Conservation (phyloP, 2,329 filamentous ascomycete genomes). For the Cordyceps militaris region DNA sequence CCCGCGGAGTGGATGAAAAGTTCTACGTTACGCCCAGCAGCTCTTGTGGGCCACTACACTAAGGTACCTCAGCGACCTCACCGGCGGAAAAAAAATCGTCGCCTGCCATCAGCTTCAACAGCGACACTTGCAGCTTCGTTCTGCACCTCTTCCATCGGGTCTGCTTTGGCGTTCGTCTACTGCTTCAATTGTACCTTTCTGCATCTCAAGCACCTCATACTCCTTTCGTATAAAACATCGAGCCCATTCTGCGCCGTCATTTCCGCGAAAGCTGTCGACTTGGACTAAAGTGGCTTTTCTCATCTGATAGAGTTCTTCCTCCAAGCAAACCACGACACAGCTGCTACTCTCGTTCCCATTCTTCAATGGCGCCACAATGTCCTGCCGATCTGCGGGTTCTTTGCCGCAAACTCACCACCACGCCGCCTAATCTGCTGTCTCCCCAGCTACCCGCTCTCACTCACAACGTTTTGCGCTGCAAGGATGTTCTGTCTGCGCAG, state of each 20-base stretch:
- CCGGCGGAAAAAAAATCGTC: constrained; percentile 20
- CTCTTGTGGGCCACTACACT: no score
- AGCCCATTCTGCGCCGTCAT: no score
- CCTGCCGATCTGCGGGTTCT: constrained; percentile 57
- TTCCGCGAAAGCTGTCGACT: not conserved
- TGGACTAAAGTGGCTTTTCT: not conserved
- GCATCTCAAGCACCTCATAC: not conserved
- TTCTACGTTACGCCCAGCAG: no score
- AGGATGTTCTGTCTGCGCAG: constrained; percentile 54
- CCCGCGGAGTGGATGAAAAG: no score
- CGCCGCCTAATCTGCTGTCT: constrained; percentile 66
- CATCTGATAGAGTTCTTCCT: not conserved
- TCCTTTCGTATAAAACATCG: not conserved
- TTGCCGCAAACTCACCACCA: constrained; percentile 63
- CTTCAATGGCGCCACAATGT: constrained; percentile 27
- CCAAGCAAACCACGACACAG: constrained; percentile 6
- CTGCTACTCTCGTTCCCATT: not conserved
- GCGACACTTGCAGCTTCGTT: not conserved
- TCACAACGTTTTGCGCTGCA: constrained; percentile 50
- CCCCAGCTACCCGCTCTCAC: constrained; percentile 64
- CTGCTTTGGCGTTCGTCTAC: not conserved
- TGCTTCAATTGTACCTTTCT: not conserved
- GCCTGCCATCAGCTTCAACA: not conserved
- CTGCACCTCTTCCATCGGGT: not conserved
- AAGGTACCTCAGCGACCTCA: no score